Evolutionary conservation across 208 protist species (phyloP).

Genomic region (Angomonas desouzai): DNA sequence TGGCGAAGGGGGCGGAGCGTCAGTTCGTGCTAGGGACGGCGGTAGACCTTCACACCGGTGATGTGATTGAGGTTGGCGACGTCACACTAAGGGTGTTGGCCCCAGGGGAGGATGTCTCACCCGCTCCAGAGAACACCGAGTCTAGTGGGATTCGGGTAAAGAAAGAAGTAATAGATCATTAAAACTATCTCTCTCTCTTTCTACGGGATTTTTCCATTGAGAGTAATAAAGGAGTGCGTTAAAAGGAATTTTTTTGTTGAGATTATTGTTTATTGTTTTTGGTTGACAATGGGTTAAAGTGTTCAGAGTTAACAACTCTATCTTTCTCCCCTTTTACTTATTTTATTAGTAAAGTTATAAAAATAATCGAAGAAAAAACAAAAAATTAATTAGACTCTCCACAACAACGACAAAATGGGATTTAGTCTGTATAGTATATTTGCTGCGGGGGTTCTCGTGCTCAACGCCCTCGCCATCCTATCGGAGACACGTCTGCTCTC

Average conservation of each 20-base stretch:
- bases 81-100: slow-evolving; percentile 25
- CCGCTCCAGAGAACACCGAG: slow-evolving; percentile 9
- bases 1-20: slow-evolving; percentile 17
- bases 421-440: slow-evolving; percentile 64
- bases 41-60: slow-evolving; percentile 30
- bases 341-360: not conserved
- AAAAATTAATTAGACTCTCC: not conserved
- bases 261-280: too few relatives aligned
- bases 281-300: too few relatives aligned
- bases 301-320: too few relatives aligned
- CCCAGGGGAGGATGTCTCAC: slow-evolving; percentile 5
- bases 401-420: slow-evolving; percentile 52
- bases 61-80: slow-evolving; percentile 34
- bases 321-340: too few relatives aligned
- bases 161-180: slow-evolving; percentile 14
- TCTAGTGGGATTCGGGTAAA: slow-evolving; percentile 15
- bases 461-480: slow-evolving; percentile 82
- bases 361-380: slow-evolving; percentile 1
- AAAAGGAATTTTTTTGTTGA: too few relatives aligned
- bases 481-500: slow-evolving; percentile 79
- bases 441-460: slow-evolving; percentile 43
- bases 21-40: slow-evolving; percentile 42
- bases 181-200: too few relatives aligned
- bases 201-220: too few relatives aligned
- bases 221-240: too few relatives aligned